Base-by-base conservation (phyloP, 1,284 basidiomycete species). In the Violaceomyces palustris region DNA sequence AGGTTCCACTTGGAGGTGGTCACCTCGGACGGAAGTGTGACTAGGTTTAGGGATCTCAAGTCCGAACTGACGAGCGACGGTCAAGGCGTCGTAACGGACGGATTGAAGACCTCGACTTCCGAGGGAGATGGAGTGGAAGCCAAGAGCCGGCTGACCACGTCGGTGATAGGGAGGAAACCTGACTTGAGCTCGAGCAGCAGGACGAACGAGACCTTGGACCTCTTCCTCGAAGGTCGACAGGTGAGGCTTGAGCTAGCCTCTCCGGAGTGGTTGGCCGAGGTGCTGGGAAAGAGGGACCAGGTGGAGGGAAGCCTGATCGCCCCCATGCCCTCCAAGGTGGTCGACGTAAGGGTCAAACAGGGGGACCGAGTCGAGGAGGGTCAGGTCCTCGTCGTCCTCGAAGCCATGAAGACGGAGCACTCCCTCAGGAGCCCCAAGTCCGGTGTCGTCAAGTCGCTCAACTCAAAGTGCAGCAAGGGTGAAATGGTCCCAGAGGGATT, bases 381-480 rank as follows among this genome's bases (percentile, higher is more conserved):
- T 0, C 84, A 91, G 68, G 82, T 81, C 7, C 78, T 88, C 10
- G 83, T 90, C 23, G 83, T 93, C 17, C 75, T 93, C 61, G 90
- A 93, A 77, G 91, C 88, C 66, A 94, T 93, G 90, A 94, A 94
- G 77, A 92, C 86, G 38, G 86, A 68, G 26, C 62, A 64, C 26
- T 35, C 87, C 32, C 73, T 94, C 61, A 79, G 88, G 47, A 82
- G 87, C 10, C 79, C 81, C 44, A 77, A 78, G 5, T 77, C 78
- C 32, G 89, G 87, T 9, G 77, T 82, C 6, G 82, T 92, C 3
- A 81, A 78, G 57, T 77, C 79, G 29, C 80, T 92, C 7, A 45
- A 42, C 38, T 29, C 14, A 6, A 63, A 57, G 35, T 51, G 55
- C 22, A 82, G 80, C n/a, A 87, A 85, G 61, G 88, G 87, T 5